Conservation (phyloP, 2,329 filamentous ascomycete genomes). For the Grosmannia serpens region DNA sequence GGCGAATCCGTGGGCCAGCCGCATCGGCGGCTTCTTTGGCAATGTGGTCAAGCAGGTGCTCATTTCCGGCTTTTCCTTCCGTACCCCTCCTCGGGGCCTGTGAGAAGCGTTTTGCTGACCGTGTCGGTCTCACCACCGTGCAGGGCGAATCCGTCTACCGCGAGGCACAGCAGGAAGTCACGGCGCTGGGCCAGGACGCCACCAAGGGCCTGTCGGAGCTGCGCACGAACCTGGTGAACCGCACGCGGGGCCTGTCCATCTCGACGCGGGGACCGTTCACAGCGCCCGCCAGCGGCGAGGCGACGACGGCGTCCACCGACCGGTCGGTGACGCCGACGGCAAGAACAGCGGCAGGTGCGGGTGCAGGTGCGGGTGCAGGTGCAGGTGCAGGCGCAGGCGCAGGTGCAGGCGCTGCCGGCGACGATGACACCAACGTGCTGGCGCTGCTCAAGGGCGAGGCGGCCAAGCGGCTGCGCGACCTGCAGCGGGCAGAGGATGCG, state of each 20-base stretch:
- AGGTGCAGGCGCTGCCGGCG: not conserved
- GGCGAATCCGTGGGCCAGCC: constrained; percentile 79
- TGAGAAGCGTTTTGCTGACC: constrained; percentile 1
- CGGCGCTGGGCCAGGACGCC: constrained; percentile 68
- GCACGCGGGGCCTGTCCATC: constrained; percentile 63
- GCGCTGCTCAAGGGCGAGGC: constrained; percentile 67
- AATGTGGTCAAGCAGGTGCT: constrained; percentile 83
- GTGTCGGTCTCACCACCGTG: not conserved
- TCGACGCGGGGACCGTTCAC: constrained; percentile 24
- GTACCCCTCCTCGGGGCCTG: too few relatives aligned
- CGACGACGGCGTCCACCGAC: constrained; percentile 17
- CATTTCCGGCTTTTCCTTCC: not conserved
- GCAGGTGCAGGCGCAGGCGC: too few relatives aligned
- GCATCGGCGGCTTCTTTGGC: constrained; percentile 77
- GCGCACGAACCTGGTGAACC: constrained; percentile 54
- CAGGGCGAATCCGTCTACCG: constrained; percentile 75
- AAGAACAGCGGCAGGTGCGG: constrained; percentile 10
- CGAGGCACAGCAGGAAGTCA: constrained; percentile 76
- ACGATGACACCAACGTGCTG: constrained; percentile 49
- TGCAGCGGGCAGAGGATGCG: constrained; percentile 86
- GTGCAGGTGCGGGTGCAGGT: not conserved
- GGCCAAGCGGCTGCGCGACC: constrained; percentile 72
- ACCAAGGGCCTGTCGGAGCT: constrained; percentile 67
- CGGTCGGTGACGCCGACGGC: constrained; percentile 32
- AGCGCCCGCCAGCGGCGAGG: constrained; percentile 15